A percentile compares a stretch with the other conserved stretches of the same genome.
Conservation (phyloP, 2,329 filamentous ascomycete species). For the Stagonosporopsis vannaccii region DNA sequence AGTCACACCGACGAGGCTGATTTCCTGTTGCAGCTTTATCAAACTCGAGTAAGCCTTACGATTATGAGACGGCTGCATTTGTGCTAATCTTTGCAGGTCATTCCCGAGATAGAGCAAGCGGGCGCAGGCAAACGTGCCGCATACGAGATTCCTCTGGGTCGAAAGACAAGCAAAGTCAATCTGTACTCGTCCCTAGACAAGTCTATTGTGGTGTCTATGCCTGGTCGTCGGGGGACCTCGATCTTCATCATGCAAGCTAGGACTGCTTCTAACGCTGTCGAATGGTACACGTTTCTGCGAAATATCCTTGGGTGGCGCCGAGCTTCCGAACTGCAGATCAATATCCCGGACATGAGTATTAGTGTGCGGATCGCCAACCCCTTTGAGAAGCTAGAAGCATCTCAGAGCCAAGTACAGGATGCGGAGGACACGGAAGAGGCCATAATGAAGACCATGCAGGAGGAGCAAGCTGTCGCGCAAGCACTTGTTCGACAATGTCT, state of each 20-base stretch:
- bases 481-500: constrained; percentile 66
- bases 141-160: constrained; percentile 64
- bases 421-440: constrained; percentile 58
- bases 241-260: constrained; percentile 68
- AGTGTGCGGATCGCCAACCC: constrained; percentile 66
- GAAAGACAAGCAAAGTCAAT: constrained; percentile 64
- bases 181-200: constrained; percentile 73
- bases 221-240: constrained; percentile 60
- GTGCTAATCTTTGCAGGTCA: constrained; percentile 53
- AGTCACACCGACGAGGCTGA: constrained; percentile 62
- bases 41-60: constrained; percentile 56
- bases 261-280: constrained; percentile 67
- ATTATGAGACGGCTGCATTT: neutral
- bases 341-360: constrained; percentile 69
- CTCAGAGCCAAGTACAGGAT: constrained; percentile 50
- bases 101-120: constrained; percentile 64
- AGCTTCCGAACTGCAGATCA: constrained; percentile 64
- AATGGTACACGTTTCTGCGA: constrained; percentile 73
- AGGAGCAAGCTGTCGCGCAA: constrained; percentile 63
- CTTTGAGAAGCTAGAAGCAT: constrained; percentile 61
- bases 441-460: constrained; percentile 53
- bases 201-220: constrained; percentile 69
- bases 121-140: constrained; percentile 63
- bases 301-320: constrained; percentile 66
- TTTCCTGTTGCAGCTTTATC: constrained; percentile 67